A percentile compares a stretch with the other conserved stretches of the same genome.
These are phyloP conservation scores for Auriculariales sp. DNA, from an alignment of 768 basidiomycete species.

Conservation along the genomic window DNA sequence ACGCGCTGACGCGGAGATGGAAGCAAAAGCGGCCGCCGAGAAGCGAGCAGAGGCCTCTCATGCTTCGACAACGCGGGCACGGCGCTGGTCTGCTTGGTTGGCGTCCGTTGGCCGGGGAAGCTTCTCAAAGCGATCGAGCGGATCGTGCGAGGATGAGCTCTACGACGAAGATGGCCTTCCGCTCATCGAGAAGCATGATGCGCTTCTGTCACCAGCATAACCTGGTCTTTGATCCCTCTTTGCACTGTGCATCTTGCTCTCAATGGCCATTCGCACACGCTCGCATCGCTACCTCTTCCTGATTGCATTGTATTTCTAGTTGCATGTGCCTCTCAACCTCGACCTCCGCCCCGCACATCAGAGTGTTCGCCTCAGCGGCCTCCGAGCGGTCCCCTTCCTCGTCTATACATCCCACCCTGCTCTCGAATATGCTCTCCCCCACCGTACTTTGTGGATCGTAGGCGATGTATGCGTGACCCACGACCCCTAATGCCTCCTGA, in stretches of 20 bases:
- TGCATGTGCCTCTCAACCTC: too few relatives aligned
- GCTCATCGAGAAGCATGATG: neutral
- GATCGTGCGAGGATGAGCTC: neutral
- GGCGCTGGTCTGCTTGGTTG: neutral
- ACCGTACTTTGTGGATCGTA: too few relatives aligned
- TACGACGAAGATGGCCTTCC: too few relatives aligned
- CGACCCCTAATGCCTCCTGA: too few relatives aligned
- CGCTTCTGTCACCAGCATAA: neutral
- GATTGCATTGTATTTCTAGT: neutral
- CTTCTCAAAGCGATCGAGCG: neutral
- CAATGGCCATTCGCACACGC: neutral
- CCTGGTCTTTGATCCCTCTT: neutral
- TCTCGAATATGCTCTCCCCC: too few relatives aligned
- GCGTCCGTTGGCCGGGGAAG: neutral
- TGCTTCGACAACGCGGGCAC: neutral
- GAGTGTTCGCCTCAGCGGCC: too few relatives aligned
- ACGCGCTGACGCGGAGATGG: constrained; percentile 15
- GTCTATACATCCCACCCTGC: too few relatives aligned
- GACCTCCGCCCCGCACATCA: too few relatives aligned
- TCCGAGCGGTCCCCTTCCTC: too few relatives aligned
- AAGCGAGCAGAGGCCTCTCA: too few relatives aligned
- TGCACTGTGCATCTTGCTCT: neutral
- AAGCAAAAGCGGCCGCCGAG: constrained; percentile 16
- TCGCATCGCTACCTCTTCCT: neutral
- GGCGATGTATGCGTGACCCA: too few relatives aligned